These are phyloP conservation scores for Pythium chondricola DNA, from an alignment of 352 stramenopile genomes.

Conservation along the genomic window DNA sequence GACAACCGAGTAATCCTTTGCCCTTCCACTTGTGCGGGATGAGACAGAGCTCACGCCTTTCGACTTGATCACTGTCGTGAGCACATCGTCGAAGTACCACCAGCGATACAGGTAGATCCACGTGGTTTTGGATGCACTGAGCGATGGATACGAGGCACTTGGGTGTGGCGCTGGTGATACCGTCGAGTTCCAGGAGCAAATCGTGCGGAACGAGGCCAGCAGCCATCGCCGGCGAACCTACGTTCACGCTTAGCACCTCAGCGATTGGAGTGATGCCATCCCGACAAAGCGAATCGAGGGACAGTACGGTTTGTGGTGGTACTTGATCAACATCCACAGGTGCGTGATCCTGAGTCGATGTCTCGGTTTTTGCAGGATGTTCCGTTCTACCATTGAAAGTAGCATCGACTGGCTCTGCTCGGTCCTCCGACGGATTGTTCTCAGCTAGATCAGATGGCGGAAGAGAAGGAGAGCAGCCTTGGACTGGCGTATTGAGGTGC, in stretches of 20 bases:
- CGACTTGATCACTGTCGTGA: not conserved
- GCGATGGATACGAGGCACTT: conserved; percentile 51
- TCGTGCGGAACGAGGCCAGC: conserved; percentile 35
- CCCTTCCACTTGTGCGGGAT: conserved; percentile 49
- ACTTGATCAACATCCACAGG: not conserved
- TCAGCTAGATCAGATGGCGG: too few relatives aligned
- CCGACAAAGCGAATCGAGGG: not conserved
- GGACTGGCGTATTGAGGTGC: too few relatives aligned
- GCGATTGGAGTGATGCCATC: conserved; percentile 30
- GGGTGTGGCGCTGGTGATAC: conserved; percentile 32
- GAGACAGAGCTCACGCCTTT: conserved; percentile 10
- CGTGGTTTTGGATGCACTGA: conserved; percentile 35
- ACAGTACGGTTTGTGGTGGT: not conserved
- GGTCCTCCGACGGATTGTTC: too few relatives aligned
- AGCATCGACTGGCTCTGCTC: too few relatives aligned
- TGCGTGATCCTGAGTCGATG: not conserved
- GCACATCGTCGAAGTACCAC: conserved; percentile 24
- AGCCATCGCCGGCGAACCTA: conserved; percentile 37
- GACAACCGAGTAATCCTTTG: conserved; percentile 56
- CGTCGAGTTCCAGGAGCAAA: conserved; percentile 44
- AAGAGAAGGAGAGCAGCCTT: too few relatives aligned
- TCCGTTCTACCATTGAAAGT: too few relatives aligned
- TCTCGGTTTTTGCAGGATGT: too few relatives aligned
- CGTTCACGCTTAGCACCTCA: conserved; percentile 34
- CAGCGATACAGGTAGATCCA: conserved; percentile 31